Percentiles rank a stretch among this genome's conserved stretches.
Conservation (phyloP, 345 rosid species). For the Theobroma cacao region DNA sequence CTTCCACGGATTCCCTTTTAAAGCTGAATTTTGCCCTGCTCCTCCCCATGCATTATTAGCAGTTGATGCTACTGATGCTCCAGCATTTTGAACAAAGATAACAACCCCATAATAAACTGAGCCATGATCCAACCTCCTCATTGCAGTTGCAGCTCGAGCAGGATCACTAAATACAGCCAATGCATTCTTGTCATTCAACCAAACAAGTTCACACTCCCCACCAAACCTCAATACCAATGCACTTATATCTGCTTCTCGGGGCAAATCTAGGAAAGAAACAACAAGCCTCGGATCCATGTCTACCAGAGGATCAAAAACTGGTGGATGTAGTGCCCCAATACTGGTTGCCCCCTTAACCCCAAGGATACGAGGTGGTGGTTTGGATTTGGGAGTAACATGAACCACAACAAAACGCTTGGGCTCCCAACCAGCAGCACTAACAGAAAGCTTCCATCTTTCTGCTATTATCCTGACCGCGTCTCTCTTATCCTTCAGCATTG, state of each 20-base stretch:
- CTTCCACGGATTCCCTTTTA: constrained; percentile 77
- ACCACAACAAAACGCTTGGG: constrained; percentile 81
- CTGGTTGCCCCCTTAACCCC: constrained; percentile 60
- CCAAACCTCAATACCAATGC: constrained; percentile 86
- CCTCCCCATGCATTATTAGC: constrained; percentile 62
- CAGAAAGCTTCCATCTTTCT: constrained; percentile 89
- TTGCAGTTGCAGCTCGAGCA: constrained; percentile 89
- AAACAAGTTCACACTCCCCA: constrained; percentile 91
- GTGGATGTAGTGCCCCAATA: constrained; percentile 45
- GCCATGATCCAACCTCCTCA: constrained; percentile 92
- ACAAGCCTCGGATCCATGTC: constrained; percentile 98
- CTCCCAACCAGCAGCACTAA: constrained; percentile 81
- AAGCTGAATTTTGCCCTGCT: constrained; percentile 21
- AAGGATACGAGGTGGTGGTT: constrained; percentile 68
- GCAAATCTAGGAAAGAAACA: constrained; percentile 80
- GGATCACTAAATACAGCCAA: constrained; percentile 83
- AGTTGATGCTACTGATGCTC: constrained; percentile 27
- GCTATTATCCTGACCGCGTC: constrained; percentile 79
- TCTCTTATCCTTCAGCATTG: constrained; percentile 90
- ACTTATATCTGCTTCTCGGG: constrained; percentile 80
- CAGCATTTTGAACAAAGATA: constrained; percentile 37
- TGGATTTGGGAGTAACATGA: constrained; percentile 72
- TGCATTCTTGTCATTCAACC: constrained; percentile 93
- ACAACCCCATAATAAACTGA: constrained; percentile 74
- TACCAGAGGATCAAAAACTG: constrained; percentile 65